Conservation (phyloP, 768 basidiomycete genomes). For the Agaricus blazei region DNA sequence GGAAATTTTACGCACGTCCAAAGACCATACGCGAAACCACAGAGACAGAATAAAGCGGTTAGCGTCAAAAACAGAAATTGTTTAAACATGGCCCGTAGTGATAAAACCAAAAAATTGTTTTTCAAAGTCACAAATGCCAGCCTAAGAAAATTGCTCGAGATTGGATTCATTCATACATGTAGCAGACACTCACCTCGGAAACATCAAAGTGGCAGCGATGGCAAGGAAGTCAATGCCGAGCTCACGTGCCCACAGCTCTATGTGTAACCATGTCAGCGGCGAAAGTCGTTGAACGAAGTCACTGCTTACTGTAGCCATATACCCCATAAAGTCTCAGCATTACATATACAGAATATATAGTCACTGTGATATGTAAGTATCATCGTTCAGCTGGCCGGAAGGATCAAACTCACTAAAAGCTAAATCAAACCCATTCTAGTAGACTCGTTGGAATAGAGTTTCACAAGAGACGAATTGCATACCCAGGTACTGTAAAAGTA, state of each 20-base stretch:
- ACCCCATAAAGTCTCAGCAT: constrained; percentile 76
- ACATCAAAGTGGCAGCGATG: constrained; percentile 84
- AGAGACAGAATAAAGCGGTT: constrained; percentile 86
- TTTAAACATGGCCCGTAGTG: constrained; percentile 86
- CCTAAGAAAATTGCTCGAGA: constrained; percentile 28
- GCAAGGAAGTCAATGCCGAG: constrained; percentile 82
- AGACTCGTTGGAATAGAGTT: constrained; percentile 7
- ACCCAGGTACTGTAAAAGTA: constrained; percentile 88
- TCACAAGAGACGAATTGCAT: constrained; percentile 14
- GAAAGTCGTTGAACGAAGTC: not conserved
- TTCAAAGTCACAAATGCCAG: constrained; percentile 89
- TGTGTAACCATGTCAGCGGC: not conserved
- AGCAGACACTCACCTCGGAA: constrained; percentile 59
- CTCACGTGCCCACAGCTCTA: constrained; percentile 61
- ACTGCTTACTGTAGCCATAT: constrained; percentile 53
- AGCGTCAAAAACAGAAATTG: constrained; percentile 82
- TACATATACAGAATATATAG: constrained; percentile 73
- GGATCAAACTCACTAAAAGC: constrained; percentile 61
- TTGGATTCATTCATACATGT: not conserved
- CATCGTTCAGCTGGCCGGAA: not conserved
- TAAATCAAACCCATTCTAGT: constrained; percentile 87
- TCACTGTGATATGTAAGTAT: constrained; percentile 39
- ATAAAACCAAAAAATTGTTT: constrained; percentile 74
- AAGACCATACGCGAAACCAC: constrained; percentile 87
- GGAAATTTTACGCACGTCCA: constrained; percentile 68